These are phyloP conservation scores for Apiospora sp. DNA, from an alignment of 2,329 filamentous ascomycete genomes.

Conservation along the genomic window DNA sequence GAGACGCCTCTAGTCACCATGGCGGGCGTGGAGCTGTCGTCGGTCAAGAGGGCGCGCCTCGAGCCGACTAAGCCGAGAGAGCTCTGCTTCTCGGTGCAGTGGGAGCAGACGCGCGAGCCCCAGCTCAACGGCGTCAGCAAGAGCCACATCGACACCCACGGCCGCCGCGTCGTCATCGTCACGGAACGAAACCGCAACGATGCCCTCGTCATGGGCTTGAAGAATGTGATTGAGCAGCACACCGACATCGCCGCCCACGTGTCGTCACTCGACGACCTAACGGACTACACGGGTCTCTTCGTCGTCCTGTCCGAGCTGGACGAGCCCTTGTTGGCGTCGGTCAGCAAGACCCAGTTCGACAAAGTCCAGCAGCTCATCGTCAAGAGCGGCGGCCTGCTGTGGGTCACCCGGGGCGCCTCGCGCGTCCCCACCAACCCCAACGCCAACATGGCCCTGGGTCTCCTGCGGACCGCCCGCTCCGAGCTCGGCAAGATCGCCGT, in stretches of 20 bases:
- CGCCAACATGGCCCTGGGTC: slow-evolving; percentile 35
- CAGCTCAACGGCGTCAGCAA: slow-evolving; percentile 14
- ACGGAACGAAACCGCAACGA: slow-evolving; percentile 20
- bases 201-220: slow-evolving; percentile 30
- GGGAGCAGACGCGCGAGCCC: slow-evolving; percentile 29
- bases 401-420: slow-evolving; percentile 35
- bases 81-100: slow-evolving; percentile 35
- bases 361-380: slow-evolving; percentile 32
- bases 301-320: slow-evolving; percentile 34
- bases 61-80: slow-evolving; percentile 35
- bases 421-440: slow-evolving; percentile 34
- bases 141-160: neutral
- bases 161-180: neutral
- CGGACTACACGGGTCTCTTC: slow-evolving; percentile 31
- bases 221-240: slow-evolving; percentile 29
- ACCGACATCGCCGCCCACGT: slow-evolving; percentile 29
- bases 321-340: slow-evolving; percentile 30
- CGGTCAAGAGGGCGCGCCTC: slow-evolving; percentile 31
- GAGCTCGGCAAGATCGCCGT: slow-evolving; percentile 35
- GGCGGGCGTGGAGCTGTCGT: slow-evolving; percentile 31
- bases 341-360: slow-evolving; percentile 30
- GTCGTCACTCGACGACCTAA: slow-evolving; percentile 25
- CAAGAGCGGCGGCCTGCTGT: slow-evolving; percentile 32
- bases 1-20: slow-evolving; percentile 33
- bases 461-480: slow-evolving; percentile 37